phyloP scores from a whole-genome alignment of 495 filamentous ascomycete genomes.

The Penicillium salamii region DNA sequence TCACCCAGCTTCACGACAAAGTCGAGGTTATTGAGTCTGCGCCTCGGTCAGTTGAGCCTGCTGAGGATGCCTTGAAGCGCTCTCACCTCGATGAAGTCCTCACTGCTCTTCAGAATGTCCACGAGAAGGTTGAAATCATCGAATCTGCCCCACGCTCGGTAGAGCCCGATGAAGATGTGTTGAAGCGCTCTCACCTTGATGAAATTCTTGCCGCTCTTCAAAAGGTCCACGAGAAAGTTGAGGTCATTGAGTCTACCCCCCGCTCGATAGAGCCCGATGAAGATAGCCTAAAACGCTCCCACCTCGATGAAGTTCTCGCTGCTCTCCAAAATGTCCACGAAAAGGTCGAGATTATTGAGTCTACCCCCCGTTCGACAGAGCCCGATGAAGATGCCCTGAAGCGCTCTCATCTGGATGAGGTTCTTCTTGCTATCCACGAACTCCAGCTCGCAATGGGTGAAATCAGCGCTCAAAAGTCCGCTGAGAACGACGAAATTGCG shows the following conservation, averaged over 20 bases:
- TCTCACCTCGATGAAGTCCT: conserved; percentile 62
- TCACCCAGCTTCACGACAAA: conserved; percentile 77
- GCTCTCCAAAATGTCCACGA: conserved; percentile 58
- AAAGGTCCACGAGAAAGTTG: conserved; percentile 57
- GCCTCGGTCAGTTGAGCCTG: conserved; percentile 44
- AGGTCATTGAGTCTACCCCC: conserved; percentile 61
- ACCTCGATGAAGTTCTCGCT: conserved; percentile 59
- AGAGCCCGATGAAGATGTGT: conserved; percentile 37
- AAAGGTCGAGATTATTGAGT: conserved; percentile 59
- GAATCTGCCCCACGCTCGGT: conserved; percentile 55
- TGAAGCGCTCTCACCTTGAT: conserved; percentile 60
- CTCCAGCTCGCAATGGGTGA: too few species aligned
- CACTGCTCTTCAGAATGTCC: conserved; percentile 54
- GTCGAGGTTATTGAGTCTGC: conserved; percentile 74
- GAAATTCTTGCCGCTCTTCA: conserved; percentile 55
- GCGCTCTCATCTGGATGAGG: conserved; percentile 58
- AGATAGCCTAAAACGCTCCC: conserved; percentile 51
- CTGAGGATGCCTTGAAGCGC: conserved; percentile 47
- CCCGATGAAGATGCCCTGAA: conserved; percentile 42
- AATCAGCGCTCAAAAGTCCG: too few species aligned
- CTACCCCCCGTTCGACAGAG: conserved; percentile 50
- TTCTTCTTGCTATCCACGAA: conserved; percentile 51
- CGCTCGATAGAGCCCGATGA: conserved; percentile 42
- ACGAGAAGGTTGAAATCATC: conserved; percentile 56
- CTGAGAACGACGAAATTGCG: conserved; percentile 39